phyloP scores from a whole-genome alignment of 306 rosid species.

The Hippophae gyantsensis region DNA sequence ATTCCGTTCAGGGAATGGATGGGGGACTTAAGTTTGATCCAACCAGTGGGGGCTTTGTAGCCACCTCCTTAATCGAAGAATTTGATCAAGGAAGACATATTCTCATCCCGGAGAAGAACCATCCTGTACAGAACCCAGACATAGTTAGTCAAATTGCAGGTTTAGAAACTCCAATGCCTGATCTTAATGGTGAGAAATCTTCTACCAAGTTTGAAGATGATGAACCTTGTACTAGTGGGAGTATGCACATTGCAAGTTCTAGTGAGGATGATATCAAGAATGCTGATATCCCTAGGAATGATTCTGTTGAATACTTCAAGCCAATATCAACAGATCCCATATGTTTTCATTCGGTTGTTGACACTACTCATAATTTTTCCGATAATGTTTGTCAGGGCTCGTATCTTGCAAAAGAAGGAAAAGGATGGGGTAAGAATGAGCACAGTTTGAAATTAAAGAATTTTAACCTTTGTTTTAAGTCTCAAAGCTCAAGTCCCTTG shows the following conservation, averaged over 20 bases:
- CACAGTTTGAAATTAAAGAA: constrained; percentile 24
- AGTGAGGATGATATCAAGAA: constrained; percentile 27
- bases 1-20: constrained; percentile 51
- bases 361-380: constrained; percentile 19
- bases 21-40: constrained; percentile 55
- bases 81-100: constrained; percentile 16
- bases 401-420: constrained; percentile 18
- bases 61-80: constrained; percentile 35
- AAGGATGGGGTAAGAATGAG: constrained; percentile 14
- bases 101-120: constrained; percentile 24
- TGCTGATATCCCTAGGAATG: constrained; percentile 19
- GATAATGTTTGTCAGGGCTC: constrained; percentile 25
- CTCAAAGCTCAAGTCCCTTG: constrained; percentile 38
- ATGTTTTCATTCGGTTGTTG: constrained; percentile 18
- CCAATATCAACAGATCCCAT: constrained; percentile 28
- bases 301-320: constrained; percentile 32
- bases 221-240: constrained; percentile 20
- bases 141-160: constrained; percentile 20
- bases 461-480: constrained; percentile 19
- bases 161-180: constrained; percentile 20
- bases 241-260: constrained; percentile 19
- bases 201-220: constrained; percentile 41
- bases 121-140: not conserved
- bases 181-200: constrained; percentile 19
- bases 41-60: constrained; percentile 30